Evolutionary conservation across 2,329 filamentous ascomycete species (phyloP), one percentile per base, ranked within the genome.

Genomic region (Cryphonectria radicalis): DNA sequence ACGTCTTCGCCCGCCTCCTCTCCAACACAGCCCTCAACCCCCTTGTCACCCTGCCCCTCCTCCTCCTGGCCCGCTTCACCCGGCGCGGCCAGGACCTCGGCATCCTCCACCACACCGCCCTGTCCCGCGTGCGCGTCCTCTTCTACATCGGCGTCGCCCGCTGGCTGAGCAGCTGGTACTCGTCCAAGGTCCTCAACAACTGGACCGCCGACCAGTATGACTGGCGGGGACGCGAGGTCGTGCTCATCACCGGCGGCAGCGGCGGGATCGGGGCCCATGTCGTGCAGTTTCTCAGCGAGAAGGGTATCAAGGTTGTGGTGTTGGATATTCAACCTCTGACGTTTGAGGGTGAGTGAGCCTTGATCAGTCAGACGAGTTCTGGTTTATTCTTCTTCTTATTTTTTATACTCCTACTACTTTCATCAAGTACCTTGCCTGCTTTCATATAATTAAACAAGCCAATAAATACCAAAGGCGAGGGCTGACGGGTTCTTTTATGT

Each of bases 181-280:
- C 88, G 75, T 79, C 81, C 2, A 81, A 84, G 1, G 82, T 81
- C 1, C 74, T 83, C 70, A 84, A 87, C 77, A 86, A 85, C 77
- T 88, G 85, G 83, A 82, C 78, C 1, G 77, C 75, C 14, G 88
- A 89, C 76, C 80, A 78, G 57, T 92, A 91, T 80, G 85, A 89
- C 77, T 94, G 92, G 91, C 81, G 66, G n/a, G 62, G 84, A 32
- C 86, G 85, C 67, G 92, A 94, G 81, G 85, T 94, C 66, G 90
- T 93, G 3, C 83, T 94, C 60, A 85, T 95, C 28, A 95, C 93
- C 0, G 92, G 93, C 10, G 93, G 93, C 10, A 89, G 90, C 59
- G 88, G 89, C 70, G 93, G 93, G 0, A 94, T 95, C 76, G 93
- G 93, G 19, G 88, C 86, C 28, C 82, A 86, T 53, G 85, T 93